Conservation (phyloP, 179 eudicot genomes). For the Beta macrorhiza region DNA sequence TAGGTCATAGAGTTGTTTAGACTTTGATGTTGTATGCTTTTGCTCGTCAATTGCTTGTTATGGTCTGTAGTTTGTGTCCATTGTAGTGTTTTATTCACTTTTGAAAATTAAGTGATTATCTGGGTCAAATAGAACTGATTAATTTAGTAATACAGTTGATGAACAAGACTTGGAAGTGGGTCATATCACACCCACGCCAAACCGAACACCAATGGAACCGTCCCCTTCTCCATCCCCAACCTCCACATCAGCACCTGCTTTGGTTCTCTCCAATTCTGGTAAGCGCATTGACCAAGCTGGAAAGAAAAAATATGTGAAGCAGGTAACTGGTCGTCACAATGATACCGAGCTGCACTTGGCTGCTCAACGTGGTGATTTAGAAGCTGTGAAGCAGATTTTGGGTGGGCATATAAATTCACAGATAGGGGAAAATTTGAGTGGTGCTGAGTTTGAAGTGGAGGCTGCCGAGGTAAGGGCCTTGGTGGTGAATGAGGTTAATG, state of each 20-base stretch:
- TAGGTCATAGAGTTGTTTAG: not conserved
- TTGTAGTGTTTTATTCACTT: not conserved
- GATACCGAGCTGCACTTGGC: slow-evolving; percentile 76
- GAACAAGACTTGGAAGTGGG: slow-evolving; percentile 34
- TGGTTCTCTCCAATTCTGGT: slow-evolving; percentile 58
- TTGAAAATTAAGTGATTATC: not conserved
- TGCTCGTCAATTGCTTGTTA: not conserved
- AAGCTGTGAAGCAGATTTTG: slow-evolving; percentile 60
- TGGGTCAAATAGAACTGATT: slow-evolving; percentile 11
- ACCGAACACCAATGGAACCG: slow-evolving; percentile 24
- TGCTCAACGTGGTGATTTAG: slow-evolving; percentile 67
- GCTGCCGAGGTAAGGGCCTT: slow-evolving; percentile 60
- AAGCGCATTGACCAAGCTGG: slow-evolving; percentile 61
- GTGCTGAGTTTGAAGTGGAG: slow-evolving; percentile 66
- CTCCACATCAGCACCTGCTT: slow-evolving; percentile 41
- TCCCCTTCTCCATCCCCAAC: slow-evolving; percentile 53
- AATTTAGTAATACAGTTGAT: slow-evolving; percentile 25
- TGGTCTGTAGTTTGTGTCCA: not conserved
- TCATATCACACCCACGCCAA: slow-evolving; percentile 28
- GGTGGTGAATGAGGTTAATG: slow-evolving; percentile 71
- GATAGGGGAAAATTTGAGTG: slow-evolving; percentile 52
- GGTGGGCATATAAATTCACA: slow-evolving; percentile 55
- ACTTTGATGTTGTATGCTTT: not conserved
- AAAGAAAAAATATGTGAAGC: slow-evolving; percentile 70
- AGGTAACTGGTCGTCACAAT: slow-evolving; percentile 72